These are phyloP conservation scores for Talaromyces rugulosus DNA, from an alignment of 2,329 filamentous ascomycete species.

Conservation along the genomic window DNA sequence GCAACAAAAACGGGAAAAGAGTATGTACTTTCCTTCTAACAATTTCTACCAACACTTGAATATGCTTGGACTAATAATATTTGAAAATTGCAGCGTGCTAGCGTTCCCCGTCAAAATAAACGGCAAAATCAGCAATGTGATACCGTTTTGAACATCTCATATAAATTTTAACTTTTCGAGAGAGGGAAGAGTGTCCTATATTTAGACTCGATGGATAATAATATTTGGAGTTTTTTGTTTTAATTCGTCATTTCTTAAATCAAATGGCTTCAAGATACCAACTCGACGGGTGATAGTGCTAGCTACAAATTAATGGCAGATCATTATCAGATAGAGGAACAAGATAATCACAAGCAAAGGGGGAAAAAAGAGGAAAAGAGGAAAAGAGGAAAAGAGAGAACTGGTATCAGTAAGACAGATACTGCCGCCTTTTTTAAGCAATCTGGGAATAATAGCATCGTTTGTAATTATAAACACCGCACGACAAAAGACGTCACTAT, in stretches of 20 bases:
- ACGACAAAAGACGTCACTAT: background rate
- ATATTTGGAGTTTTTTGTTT: background rate
- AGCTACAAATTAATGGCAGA: background rate
- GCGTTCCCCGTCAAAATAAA: slow-evolving; percentile 51
- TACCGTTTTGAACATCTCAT: slow-evolving; percentile 37
- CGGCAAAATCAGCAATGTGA: slow-evolving; percentile 47
- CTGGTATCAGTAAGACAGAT: background rate
- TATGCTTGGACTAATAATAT: background rate
- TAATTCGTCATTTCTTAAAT: background rate
- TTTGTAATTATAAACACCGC: slow-evolving; percentile 4
- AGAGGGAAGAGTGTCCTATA: background rate
- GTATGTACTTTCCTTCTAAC: slow-evolving; percentile 31
- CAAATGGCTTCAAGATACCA: background rate
- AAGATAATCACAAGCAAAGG: background rate
- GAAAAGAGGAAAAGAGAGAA: background rate
- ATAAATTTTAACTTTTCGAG: background rate
- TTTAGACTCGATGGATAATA: background rate
- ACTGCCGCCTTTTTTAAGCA: background rate
- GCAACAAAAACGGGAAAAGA: slow-evolving; percentile 51
- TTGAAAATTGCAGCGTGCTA: slow-evolving; percentile 39
- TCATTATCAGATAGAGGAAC: background rate
- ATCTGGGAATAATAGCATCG: slow-evolving; percentile 22
- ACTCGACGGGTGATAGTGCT: background rate
- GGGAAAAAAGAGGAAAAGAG: background rate
- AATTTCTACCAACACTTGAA: no score